Evolutionary conservation across 768 basidiomycete genomes (phyloP).

Genomic region (Tylopilus balloui): DNA sequence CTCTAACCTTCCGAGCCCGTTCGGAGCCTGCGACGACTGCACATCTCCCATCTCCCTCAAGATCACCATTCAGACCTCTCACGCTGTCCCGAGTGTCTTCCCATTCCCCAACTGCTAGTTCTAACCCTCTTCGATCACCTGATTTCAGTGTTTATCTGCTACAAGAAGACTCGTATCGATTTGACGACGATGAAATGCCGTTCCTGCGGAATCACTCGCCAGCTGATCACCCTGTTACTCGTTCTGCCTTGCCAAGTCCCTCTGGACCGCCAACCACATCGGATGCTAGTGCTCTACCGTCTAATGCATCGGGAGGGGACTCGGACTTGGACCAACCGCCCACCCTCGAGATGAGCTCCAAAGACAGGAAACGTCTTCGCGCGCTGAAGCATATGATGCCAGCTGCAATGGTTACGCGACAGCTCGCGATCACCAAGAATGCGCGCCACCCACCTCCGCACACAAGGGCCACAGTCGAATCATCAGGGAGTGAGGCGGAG

Average conservation of each 20-base stretch:
- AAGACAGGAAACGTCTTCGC: slow-evolving; percentile 35
- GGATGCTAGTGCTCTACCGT: slow-evolving; percentile 11
- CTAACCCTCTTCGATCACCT: slow-evolving; percentile 3
- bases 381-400: slow-evolving; percentile 51
- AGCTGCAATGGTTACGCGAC: slow-evolving; percentile 43
- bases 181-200: slow-evolving; percentile 5
- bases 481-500: slow-evolving; percentile 32
- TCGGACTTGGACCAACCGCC: slow-evolving; percentile 21
- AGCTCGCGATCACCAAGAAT: slow-evolving; percentile 19
- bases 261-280: slow-evolving; percentile 18
- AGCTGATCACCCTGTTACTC: background rate
- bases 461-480: slow-evolving; percentile 6
- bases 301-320: slow-evolving; percentile 13
- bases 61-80: background rate
- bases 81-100: slow-evolving; percentile 9
- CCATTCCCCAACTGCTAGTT: slow-evolving; percentile 3
- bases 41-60: slow-evolving; percentile 2
- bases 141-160: slow-evolving; percentile 13
- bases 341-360: slow-evolving; percentile 19
- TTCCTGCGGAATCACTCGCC: slow-evolving; percentile 8
- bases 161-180: slow-evolving; percentile 14
- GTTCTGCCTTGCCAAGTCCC: slow-evolving; percentile 15
- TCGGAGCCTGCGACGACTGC: slow-evolving; percentile 14
- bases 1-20: slow-evolving; percentile 3
- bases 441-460: slow-evolving; percentile 10